Evolutionary conservation across 768 basidiomycete genomes (phyloP), one percentile per base, ranked within the genome.

Genomic region (Boletus sp.): DNA sequence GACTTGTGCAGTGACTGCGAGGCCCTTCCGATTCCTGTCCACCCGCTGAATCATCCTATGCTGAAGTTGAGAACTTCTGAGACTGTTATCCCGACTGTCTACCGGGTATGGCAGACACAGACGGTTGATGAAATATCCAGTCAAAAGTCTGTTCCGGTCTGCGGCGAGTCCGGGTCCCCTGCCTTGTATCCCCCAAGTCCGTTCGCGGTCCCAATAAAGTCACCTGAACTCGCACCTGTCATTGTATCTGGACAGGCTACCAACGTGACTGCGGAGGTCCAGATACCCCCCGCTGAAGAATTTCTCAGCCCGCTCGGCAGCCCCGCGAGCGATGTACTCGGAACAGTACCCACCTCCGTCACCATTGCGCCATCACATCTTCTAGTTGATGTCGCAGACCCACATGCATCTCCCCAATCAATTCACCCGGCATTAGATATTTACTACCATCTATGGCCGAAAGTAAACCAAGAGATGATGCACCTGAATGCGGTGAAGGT

Each of bases 1-100:
- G 93, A 95, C 65, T 78, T 94, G 17, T 95, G 92, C 72, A 76
- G 79, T 55, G 71, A 71, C 51, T 95, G 93, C 72, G 92, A 94
- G 73, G 85, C 90, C 6, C 78, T 83, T 55, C 92, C 92, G 0
- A 89, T 93, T 57, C 73, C 84, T 6, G 76, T 89, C 12, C 92
- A 95, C 68, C 89, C 90, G 0, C 56, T 69, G 12, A 81, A 73
- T 33, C 93, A 95, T 65, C 83, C 86, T 1, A 57, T 95, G 67
- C 67, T 93, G 65, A 94, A 93, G 81, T 76, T 94, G 72, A 85
- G 76, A 65, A 76, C 75, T 0, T 59, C 76, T 1, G 79, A 80
- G 17, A 78, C 81, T 4, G 67, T 78, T 15, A 68, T 85, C 30
- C 84, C 83, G 1, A 69, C 71, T 5, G 76, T 81, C 28, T 71